These are phyloP conservation scores for Fusarium stilboides DNA, from an alignment of 2,329 filamentous ascomycete species.

Conservation along the genomic window DNA sequence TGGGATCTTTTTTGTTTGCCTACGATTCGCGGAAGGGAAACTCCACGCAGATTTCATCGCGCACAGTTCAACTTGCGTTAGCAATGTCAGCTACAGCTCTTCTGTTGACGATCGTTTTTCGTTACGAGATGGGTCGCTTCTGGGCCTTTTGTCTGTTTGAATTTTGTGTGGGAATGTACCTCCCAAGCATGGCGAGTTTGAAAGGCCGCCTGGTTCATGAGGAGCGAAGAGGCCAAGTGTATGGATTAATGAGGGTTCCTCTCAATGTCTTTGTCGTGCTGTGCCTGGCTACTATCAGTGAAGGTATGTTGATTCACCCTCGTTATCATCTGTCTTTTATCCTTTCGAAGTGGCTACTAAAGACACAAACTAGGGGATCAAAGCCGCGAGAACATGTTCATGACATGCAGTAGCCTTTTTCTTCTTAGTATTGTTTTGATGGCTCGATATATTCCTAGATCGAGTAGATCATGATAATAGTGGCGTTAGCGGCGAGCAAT, in stretches of 20 bases:
- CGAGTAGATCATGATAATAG: background rate
- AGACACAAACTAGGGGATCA: fast-evolving
- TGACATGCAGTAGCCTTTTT: background rate
- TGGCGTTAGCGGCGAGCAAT: too few species aligned
- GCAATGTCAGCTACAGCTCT: background rate
- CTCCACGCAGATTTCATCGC: background rate
- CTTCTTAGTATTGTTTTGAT: background rate
- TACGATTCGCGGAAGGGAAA: background rate
- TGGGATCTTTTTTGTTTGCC: background rate
- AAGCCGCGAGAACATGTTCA: background rate
- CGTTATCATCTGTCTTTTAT: fast-evolving
- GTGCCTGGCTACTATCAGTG: background rate
- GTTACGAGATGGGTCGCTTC: background rate
- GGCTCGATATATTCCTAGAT: background rate
- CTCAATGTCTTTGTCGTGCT: background rate
- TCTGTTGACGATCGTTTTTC: background rate
- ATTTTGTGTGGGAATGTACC: background rate
- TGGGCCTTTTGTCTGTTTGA: constrained; percentile 2
- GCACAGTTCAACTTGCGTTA: background rate
- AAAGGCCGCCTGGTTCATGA: background rate
- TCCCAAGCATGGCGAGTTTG: background rate
- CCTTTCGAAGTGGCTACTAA: fast-evolving
- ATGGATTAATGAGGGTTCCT: background rate
- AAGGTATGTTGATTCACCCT: background rate
- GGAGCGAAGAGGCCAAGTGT: background rate